Base-by-base conservation (phyloP, 2,329 filamentous ascomycete genomes). In the Coleophoma crateriformis region DNA sequence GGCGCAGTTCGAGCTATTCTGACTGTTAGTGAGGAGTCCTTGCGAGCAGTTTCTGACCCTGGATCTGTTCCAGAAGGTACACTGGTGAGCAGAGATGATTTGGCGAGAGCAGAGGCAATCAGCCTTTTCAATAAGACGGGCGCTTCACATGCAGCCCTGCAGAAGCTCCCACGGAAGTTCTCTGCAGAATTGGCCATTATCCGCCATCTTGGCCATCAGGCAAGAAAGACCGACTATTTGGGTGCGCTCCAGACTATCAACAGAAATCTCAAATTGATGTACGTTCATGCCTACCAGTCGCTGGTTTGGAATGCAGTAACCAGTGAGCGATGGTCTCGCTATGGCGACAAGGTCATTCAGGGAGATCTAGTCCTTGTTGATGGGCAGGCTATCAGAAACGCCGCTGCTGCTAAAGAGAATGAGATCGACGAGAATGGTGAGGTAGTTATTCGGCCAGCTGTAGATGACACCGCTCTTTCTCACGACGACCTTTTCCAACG, bases 251-350 rank as follows among this genome's bases (percentile, higher is more conserved):
- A 86, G 63, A 78, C 79, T 48, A 91, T 99, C 54, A 87, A 87
- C 20, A 80, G 91, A 15, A 89, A 88, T 45, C 75, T 97, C 60
- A 82, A 90, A 40, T 81, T 90, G 51, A 96, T 99, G 87, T 99
- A 97, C 65, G 85, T 96, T 14, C 94, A 99, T 67, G 92, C 94
- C 5, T 97, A 96, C 69, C 94, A 99, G 67, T 95, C 88, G 6
- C 80, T 90, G 35, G 84, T 99, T 8, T 99, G 92, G 92, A 99
- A 99, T 70, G 81, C 83, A 57, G 88, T 83, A 12, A 88, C 83
- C 2, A 90, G 88, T 56, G 82, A 86, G 59, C 86, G 94, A 43
- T 95, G 90, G 86, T 79, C 83, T 39, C 71, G 81, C 3, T 86
- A 87, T 64, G 90, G 91, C 46, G 68, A 76, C 51, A 77, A 76